These are phyloP conservation scores for Aspergillus flavus DNA, from an alignment of 2,329 filamentous ascomycete genomes.

Conservation along the genomic window DNA sequence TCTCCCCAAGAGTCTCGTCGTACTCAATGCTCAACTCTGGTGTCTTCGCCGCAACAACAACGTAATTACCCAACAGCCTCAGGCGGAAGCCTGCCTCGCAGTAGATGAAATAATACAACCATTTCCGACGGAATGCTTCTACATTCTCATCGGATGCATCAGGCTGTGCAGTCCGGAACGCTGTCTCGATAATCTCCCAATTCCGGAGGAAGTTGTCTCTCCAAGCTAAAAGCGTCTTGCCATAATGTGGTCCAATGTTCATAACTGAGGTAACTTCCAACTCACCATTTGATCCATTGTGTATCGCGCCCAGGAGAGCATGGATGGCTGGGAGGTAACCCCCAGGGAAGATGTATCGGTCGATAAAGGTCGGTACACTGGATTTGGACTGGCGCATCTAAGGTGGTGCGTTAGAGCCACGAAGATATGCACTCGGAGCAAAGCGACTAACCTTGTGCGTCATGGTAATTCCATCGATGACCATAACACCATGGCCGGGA, in stretches of 20 bases:
- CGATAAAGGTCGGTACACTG: slow-evolving; percentile 71
- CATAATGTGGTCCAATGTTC: slow-evolving; percentile 75
- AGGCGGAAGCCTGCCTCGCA: slow-evolving; percentile 73
- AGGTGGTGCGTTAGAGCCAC: neutral
- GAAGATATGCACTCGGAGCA: too few species aligned
- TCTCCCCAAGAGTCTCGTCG: slow-evolving; percentile 6
- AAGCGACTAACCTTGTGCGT: slow-evolving; percentile 55
- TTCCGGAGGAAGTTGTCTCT: slow-evolving; percentile 65
- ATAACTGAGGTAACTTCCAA: slow-evolving; percentile 69
- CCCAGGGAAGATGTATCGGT: slow-evolving; percentile 78
- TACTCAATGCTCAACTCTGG: slow-evolving; percentile 8
- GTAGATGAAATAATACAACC: slow-evolving; percentile 78
- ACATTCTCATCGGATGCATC: slow-evolving; percentile 64
- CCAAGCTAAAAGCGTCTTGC: slow-evolving; percentile 70
- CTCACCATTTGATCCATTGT: slow-evolving; percentile 60
- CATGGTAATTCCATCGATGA: slow-evolving; percentile 79
- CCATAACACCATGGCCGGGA: slow-evolving; percentile 63
- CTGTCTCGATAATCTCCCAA: slow-evolving; percentile 65
- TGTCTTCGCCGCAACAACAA: slow-evolving; percentile 66
- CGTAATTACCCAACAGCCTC: slow-evolving; percentile 72
- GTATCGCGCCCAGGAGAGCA: slow-evolving; percentile 62
- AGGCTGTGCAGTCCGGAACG: slow-evolving; percentile 60
- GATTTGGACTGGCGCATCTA: slow-evolving; percentile 65
- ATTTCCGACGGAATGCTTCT: slow-evolving; percentile 70
- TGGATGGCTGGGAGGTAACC: slow-evolving; percentile 66